A percentile compares a stretch with the other conserved stretches of the same genome.
phyloP scores from a whole-genome alignment of 805 yeast species.

The Jamesozyma rosinii region DNA sequence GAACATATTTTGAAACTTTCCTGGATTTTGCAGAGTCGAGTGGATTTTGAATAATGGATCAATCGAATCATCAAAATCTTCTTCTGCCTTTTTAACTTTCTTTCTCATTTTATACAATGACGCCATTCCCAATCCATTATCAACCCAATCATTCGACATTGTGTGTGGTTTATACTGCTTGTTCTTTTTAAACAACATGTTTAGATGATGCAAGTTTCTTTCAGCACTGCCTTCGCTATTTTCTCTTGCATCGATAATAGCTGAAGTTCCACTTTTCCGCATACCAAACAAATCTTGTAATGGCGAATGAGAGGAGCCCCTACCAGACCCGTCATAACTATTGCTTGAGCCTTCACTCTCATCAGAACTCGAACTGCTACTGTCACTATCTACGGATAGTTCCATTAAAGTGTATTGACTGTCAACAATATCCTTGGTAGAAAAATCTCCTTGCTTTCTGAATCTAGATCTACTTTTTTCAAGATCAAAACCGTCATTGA shows the following conservation, averaged over 20 bases:
- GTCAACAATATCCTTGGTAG: background rate
- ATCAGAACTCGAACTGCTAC: background rate
- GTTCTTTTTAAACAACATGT: background rate
- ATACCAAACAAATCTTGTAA: background rate
- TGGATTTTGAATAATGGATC: slow-evolving; percentile 23
- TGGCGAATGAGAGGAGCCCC: background rate
- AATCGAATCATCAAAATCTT: slow-evolving; percentile 21
- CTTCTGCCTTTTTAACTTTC: slow-evolving; percentile 18
- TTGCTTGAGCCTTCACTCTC: background rate
- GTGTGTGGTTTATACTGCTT: slow-evolving; percentile 10
- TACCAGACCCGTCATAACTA: background rate
- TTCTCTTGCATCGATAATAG: slow-evolving; percentile 11
- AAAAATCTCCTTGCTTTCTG: background rate
- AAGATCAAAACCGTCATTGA: background rate
- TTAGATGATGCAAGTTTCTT: background rate
- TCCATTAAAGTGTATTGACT: background rate
- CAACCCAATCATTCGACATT: slow-evolving; percentile 12
- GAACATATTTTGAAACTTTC: slow-evolving; percentile 2
- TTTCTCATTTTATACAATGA: slow-evolving; percentile 23
- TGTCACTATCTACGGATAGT: background rate
- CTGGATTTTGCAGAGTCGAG: slow-evolving; percentile 6
- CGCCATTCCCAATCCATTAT: slow-evolving; percentile 22
- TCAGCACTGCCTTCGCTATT: slow-evolving; percentile 8
- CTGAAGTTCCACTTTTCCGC: background rate
- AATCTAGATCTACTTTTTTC: background rate